Conservation (phyloP, 2,329 filamentous ascomycete species). For the Fusarium transvaalense region DNA sequence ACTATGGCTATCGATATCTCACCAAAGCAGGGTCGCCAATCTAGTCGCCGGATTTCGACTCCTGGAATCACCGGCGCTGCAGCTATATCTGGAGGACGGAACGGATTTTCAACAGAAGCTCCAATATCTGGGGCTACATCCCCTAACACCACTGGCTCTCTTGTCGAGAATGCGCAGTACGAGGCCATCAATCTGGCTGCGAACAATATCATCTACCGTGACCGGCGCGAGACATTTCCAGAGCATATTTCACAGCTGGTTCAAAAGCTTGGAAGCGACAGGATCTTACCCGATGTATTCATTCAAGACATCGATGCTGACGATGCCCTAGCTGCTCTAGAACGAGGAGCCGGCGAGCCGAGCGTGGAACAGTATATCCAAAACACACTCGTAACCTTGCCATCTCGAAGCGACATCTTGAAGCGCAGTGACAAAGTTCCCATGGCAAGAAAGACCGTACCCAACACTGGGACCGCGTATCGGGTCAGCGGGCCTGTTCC, state of each 20-base stretch:
- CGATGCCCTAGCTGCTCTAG: not conserved
- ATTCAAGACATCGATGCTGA: not conserved
- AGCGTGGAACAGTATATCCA: constrained; percentile 11
- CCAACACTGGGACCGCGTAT: not conserved
- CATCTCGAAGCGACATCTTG: not conserved
- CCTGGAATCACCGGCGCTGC: not conserved
- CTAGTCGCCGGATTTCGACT: not conserved
- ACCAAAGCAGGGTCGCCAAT: not conserved
- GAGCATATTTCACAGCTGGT: not conserved
- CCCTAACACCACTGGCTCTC: not conserved
- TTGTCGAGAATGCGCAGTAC: constrained; percentile 13
- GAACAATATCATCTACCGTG: constrained; percentile 7
- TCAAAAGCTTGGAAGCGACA: not conserved
- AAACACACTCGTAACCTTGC: not conserved
- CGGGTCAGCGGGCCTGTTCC: constrained; percentile 14
- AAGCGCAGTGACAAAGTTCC: constrained; percentile 8
- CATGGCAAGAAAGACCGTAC: not conserved
- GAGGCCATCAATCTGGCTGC: not conserved
- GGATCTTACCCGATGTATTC: not conserved
- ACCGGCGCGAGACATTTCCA: constrained; percentile 5
- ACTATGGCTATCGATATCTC: not conserved
- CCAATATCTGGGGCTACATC: not conserved
- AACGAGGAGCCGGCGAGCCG: constrained; percentile 5
- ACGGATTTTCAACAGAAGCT: too few relatives aligned
- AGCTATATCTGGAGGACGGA: too few relatives aligned